These are phyloP conservation scores for Botrytis deweyae DNA, from an alignment of 2,329 filamentous ascomycete species.

Conservation along the genomic window DNA sequence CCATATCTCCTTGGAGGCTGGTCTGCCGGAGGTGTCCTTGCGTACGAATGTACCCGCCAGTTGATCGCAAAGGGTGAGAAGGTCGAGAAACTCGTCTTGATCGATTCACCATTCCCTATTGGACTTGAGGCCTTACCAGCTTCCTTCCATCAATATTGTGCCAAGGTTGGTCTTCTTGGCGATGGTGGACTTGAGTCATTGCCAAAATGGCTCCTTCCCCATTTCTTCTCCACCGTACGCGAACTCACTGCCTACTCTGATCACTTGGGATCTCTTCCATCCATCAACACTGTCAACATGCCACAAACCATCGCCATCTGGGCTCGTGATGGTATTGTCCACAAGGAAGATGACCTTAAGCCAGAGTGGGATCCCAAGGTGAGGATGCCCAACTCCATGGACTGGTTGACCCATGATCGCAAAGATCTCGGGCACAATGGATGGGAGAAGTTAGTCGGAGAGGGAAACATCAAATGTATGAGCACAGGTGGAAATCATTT, in stretches of 20 bases:
- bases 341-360: slow-evolving; percentile 58
- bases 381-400: slow-evolving; percentile 48
- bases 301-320: slow-evolving; percentile 65
- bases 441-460: slow-evolving; percentile 47
- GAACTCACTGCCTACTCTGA: slow-evolving; percentile 62
- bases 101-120: slow-evolving; percentile 65
- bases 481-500: slow-evolving; percentile 31
- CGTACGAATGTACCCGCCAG: slow-evolving; percentile 63
- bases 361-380: slow-evolving; percentile 58
- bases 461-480: slow-evolving; percentile 24
- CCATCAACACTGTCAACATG: slow-evolving; percentile 50
- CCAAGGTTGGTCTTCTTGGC: slow-evolving; percentile 68
- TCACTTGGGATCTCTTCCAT: slow-evolving; percentile 63
- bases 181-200: slow-evolving; percentile 42
- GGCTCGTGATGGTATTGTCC: slow-evolving; percentile 70
- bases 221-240: slow-evolving; percentile 57
- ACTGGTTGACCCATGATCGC: slow-evolving; percentile 70
- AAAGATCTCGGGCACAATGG: slow-evolving; percentile 68
- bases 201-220: slow-evolving; percentile 70
- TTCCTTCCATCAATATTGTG: slow-evolving; percentile 57
- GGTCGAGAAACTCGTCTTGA: slow-evolving; percentile 59
- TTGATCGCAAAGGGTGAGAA: slow-evolving; percentile 55
- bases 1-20: slow-evolving; percentile 69
- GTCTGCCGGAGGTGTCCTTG: slow-evolving; percentile 72
- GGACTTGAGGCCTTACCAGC: slow-evolving; percentile 65